Evolutionary conservation across 495 filamentous ascomycete genomes (phyloP).

Genomic region (Neurospora sp.): DNA sequence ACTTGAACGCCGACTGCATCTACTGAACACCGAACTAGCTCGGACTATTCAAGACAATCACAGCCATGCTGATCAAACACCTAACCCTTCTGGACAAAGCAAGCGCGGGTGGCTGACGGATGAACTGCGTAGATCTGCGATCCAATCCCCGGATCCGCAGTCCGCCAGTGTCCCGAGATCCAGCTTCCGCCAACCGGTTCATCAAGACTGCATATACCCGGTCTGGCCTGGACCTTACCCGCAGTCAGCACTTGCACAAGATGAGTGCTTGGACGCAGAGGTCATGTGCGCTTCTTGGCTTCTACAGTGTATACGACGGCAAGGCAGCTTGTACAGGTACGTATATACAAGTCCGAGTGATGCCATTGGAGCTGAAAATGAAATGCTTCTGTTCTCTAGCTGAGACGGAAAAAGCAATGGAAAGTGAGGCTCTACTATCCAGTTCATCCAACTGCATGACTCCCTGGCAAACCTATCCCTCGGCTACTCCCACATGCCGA

Average conservation of each 20-base stretch:
- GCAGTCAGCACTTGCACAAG: background rate
- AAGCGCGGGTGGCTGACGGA: background rate
- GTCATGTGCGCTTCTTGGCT: background rate
- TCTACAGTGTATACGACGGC: background rate
- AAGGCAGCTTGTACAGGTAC: background rate
- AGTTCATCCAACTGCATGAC: background rate
- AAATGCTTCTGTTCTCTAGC: background rate
- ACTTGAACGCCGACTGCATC: background rate
- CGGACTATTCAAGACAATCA: background rate
- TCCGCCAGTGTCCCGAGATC: background rate
- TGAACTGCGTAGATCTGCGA: background rate
- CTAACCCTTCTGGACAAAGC: background rate
- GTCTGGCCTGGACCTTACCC: background rate
- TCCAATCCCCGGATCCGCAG: background rate
- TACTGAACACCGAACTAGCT: background rate
- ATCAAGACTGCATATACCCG: background rate
- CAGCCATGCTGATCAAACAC: background rate
- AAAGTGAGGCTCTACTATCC: background rate
- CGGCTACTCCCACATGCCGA: background rate
- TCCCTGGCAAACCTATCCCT: background rate
- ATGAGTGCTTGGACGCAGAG: background rate
- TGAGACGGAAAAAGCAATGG: background rate
- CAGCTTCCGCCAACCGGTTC: background rate
- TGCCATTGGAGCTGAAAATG: background rate
- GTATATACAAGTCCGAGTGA: background rate